Evolutionary conservation across 306 rosid species (phyloP).

Genomic region (Spatholobus suberectus): DNA sequence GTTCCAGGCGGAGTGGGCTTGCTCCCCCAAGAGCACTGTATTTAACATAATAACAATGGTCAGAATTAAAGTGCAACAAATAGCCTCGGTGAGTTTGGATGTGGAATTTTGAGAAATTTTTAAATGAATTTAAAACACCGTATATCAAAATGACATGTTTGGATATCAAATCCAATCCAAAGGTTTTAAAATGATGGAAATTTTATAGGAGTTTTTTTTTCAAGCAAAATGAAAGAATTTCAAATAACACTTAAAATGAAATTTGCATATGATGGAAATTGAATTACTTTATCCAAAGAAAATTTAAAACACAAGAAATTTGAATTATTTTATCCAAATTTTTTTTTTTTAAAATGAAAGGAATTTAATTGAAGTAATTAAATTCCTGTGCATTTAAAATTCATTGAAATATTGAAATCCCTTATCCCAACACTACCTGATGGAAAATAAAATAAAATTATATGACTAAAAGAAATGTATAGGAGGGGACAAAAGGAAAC

Average conservation of each 20-base stretch:
- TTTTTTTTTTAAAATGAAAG: background rate
- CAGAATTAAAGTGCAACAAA: background rate
- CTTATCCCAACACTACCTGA: background rate
- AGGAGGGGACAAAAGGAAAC: background rate
- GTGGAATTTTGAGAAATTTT: background rate
- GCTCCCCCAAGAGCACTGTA: constrained; percentile 98
- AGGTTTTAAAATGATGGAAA: background rate
- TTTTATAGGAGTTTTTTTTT: background rate
- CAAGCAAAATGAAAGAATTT: background rate
- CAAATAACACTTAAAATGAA: background rate
- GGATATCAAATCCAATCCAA: background rate
- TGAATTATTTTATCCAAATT: background rate
- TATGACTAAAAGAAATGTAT: background rate
- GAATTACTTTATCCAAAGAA: background rate
- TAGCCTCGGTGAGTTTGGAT: background rate
- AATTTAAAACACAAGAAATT: background rate
- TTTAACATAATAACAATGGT: background rate
- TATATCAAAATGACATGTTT: background rate
- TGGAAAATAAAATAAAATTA: background rate
- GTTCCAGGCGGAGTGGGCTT: constrained; percentile 98
- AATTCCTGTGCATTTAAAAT: background rate
- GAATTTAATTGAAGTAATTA: background rate
- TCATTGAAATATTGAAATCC: background rate
- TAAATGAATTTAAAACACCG: background rate
- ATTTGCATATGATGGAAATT: background rate